phyloP scores from a whole-genome alignment of 345 rosid species.

The Mallotus nudiflorus region DNA sequence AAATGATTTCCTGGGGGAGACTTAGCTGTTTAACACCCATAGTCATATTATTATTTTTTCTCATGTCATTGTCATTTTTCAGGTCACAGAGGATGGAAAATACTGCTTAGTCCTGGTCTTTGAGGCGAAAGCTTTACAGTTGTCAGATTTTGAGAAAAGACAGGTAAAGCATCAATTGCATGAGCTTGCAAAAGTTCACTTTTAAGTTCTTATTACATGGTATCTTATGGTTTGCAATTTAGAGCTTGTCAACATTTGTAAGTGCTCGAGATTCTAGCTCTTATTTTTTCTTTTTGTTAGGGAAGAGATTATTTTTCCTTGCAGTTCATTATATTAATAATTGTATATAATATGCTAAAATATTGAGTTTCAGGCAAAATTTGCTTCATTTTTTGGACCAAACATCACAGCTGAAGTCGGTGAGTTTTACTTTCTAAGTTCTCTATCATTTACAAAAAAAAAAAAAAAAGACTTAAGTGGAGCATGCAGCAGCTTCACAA shows the following conservation, averaged over 20 bases:
- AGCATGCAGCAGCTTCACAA: neutral
- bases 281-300: too few species aligned
- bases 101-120: constrained; percentile 74
- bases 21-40: neutral
- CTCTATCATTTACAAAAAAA: neutral
- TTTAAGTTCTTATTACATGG: neutral
- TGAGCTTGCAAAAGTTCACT: neutral
- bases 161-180: constrained; percentile 51
- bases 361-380: constrained; percentile 69
- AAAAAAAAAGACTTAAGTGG: neutral
- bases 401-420: constrained; percentile 80
- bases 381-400: constrained; percentile 92
- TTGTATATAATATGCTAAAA: constrained; percentile 15
- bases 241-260: neutral
- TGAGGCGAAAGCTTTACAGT: constrained; percentile 71
- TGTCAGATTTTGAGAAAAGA: constrained; percentile 82
- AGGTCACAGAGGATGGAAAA: constrained; percentile 81
- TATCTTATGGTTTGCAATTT: neutral
- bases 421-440: constrained; percentile 36
- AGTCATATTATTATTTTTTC: neutral
- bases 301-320: too few species aligned
- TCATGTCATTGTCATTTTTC: constrained; percentile 3
- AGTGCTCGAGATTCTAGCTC: neutral
- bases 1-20: neutral
- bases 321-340: neutral